Evolutionary conservation across 2,329 filamentous ascomycete species (phyloP), one percentile per base, ranked within the genome.

Genomic region (Aureobasidium sp.): DNA sequence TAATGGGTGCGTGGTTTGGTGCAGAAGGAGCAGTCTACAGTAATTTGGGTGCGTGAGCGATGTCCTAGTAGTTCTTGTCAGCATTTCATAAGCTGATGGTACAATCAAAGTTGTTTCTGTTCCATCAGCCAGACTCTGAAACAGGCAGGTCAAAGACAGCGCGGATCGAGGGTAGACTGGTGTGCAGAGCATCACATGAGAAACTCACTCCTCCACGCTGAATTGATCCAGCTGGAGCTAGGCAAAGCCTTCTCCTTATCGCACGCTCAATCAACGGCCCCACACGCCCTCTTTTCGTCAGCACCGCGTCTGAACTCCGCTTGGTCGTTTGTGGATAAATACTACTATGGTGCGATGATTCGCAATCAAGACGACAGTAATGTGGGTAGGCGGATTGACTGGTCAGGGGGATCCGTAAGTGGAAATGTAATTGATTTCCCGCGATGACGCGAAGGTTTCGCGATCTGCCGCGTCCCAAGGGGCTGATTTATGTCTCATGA

Each of bases 1-100:
- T 68, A 8, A 61, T 66, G 58, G 63, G 64, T 12, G 61, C 64
- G 47, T 68, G 64, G 64, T 60, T 52, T 16, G 63, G 61, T 11
- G 66, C 64, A 32, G 66, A 68, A 54, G 59, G 57, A 4, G 57
- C 58, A 27, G 54, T 55, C 10, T 55, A 55, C 14, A 25, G 39
- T 34, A 30, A 39, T 22, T 41, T 51, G 35, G 27, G 29, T 34
- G 35, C 35, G 32, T 48, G n/a, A 37, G 4, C 16, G 22, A 34
- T 8, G 5, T 41, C 38, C 12, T 41, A 21, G 17, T n/a, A 3
- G 10, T n/a, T 37, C n/a, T 27, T 34, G 42, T 34, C 7, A 25
- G 19, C 35, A 4, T 34, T 14, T 35, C 30, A 22, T 8, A 38
- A n/a, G 44, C 32, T 38, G 44, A 48, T 17, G 8, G 29, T 47